These are phyloP conservation scores for Phytophthora sp. DNA, from an alignment of 352 stramenopile genomes.

Conservation along the genomic window DNA sequence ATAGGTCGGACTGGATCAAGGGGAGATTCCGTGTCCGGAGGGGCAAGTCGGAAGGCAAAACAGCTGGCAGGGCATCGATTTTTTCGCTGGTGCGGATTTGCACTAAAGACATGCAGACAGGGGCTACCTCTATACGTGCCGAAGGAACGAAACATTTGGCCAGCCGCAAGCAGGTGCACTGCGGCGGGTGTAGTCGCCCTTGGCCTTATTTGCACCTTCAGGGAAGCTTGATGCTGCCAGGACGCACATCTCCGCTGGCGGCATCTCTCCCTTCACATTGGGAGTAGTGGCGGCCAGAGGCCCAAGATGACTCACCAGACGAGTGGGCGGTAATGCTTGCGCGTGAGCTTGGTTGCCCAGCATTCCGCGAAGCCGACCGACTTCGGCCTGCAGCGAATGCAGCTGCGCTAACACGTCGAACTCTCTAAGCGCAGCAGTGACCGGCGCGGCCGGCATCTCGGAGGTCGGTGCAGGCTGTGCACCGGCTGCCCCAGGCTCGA, in stretches of 20 bases:
- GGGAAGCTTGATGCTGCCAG: conserved; percentile 1
- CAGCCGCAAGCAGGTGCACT: conserved; percentile 7
- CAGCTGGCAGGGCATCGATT: not conserved
- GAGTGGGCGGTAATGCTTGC: not conserved
- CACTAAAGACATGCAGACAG: conserved; percentile 20
- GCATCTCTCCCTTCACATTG: conserved; percentile 4
- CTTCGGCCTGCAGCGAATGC: not conserved
- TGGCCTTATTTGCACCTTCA: conserved; percentile 5
- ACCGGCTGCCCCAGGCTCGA: not conserved
- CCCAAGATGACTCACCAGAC: too few relatives aligned
- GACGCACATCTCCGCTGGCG: not conserved
- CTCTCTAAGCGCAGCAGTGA: too few relatives aligned
- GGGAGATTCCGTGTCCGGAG: too few relatives aligned
- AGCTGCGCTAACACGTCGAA: not conserved
- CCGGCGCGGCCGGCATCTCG: not conserved
- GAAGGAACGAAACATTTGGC: conserved; percentile 5
- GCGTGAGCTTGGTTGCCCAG: not conserved
- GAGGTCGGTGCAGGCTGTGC: not conserved
- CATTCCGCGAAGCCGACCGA: not conserved
- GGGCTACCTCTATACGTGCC: conserved; percentile 9
- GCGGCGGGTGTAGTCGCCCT: conserved; percentile 17
- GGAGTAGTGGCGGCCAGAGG: not conserved
- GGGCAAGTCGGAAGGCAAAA: not conserved
- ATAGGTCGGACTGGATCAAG: too few relatives aligned
- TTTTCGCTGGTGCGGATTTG: too few relatives aligned